Percentiles rank a stretch among this genome's conserved stretches.
These are phyloP conservation scores for Phylloporus sp. DNA, from an alignment of 1,284 basidiomycete genomes.

Conservation along the genomic window DNA sequence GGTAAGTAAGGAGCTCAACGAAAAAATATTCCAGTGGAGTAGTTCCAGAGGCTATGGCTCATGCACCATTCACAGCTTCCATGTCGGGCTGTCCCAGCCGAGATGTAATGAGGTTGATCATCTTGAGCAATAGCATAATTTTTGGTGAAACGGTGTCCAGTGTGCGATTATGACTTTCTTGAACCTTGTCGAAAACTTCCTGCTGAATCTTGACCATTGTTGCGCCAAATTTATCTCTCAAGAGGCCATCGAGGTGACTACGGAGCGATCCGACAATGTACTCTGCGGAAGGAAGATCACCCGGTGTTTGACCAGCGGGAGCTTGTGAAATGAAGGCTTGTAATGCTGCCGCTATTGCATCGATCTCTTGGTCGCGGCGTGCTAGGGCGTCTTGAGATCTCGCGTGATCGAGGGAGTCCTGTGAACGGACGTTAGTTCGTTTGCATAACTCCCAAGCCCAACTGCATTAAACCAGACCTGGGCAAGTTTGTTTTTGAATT, in stretches of 20 bases:
- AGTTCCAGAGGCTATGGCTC: not conserved
- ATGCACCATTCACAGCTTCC: constrained; percentile 12
- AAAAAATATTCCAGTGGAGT: not conserved
- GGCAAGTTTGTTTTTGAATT: constrained; percentile 30
- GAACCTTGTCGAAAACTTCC: constrained; percentile 44
- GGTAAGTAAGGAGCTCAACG: not conserved
- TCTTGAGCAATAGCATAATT: constrained; percentile 35
- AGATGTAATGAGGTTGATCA: constrained; percentile 34
- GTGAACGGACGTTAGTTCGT: not conserved
- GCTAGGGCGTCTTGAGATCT: constrained; percentile 17
- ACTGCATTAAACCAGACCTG: constrained; percentile 31
- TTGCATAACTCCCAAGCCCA: constrained; percentile 1
- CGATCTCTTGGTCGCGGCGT: constrained; percentile 36
- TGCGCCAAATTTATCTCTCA: constrained; percentile 44
- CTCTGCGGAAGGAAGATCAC: constrained; percentile 42
- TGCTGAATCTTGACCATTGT: constrained; percentile 41
- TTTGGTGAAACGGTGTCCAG: constrained; percentile 44
- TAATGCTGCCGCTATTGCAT: constrained; percentile 46
- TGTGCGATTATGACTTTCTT: constrained; percentile 42
- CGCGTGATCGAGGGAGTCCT: constrained; percentile 22
- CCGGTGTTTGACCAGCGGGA: constrained; percentile 29
- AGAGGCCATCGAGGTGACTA: constrained; percentile 42
- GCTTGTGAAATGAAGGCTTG: constrained; percentile 41
- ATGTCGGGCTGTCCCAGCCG: constrained; percentile 35
- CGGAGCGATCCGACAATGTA: constrained; percentile 47